Conservation (phyloP, 2,329 filamentous ascomycete genomes). For the Aspergillus aculeatus region DNA sequence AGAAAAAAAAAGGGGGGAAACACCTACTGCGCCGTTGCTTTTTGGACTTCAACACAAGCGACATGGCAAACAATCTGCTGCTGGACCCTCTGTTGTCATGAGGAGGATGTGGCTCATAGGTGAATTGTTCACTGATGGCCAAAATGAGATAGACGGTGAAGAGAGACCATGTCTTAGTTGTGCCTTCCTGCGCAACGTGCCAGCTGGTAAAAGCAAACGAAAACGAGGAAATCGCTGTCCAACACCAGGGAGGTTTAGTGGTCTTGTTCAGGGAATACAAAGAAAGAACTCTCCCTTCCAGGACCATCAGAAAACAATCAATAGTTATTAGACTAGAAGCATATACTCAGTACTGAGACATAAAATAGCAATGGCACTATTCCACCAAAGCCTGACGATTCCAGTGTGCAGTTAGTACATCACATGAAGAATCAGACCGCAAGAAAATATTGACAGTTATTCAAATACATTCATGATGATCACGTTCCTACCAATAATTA, state of each 20-base stretch:
- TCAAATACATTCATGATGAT: background rate
- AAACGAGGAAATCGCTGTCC: too few relatives aligned
- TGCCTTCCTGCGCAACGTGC: background rate
- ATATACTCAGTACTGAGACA: background rate
- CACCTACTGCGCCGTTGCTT: background rate
- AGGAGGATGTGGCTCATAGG: background rate
- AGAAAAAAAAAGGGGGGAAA: background rate
- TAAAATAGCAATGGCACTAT: background rate
- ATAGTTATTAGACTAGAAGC: background rate
- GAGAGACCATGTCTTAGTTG: background rate
- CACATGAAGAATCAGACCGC: background rate
- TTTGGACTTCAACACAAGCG: background rate
- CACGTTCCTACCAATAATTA: constrained; percentile 10
- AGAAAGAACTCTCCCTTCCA: background rate
- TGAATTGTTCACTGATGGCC: background rate
- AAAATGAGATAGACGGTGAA: background rate
- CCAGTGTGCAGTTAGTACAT: too few relatives aligned
- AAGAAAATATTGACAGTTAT: background rate
- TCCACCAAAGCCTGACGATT: background rate
- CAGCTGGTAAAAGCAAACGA: too few relatives aligned
- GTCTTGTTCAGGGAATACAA: background rate
- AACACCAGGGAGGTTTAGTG: too few relatives aligned
- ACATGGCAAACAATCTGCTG: background rate
- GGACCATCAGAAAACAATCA: background rate
- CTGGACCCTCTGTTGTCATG: background rate